phyloP scores from a whole-genome alignment of 2,329 filamentous ascomycete species.

The Tricladium varicosporioides region DNA sequence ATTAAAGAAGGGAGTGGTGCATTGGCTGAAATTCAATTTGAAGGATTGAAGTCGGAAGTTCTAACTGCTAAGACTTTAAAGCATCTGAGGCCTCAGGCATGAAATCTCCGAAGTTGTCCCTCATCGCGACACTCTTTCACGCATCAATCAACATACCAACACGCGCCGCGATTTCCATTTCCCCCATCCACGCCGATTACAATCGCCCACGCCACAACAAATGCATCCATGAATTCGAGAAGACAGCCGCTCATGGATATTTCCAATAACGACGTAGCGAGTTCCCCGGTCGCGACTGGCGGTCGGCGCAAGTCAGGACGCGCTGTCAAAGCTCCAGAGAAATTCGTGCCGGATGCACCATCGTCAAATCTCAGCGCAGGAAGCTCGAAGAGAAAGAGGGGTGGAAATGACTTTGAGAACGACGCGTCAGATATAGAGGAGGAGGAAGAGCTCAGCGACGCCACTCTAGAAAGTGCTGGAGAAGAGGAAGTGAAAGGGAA shows the following conservation, averaged over 20 bases:
- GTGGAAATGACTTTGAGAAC: constrained; percentile 44
- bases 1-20: too few relatives aligned
- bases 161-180: constrained; percentile 17
- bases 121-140: constrained; percentile 13
- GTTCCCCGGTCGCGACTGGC: constrained; percentile 49
- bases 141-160: constrained; percentile 14
- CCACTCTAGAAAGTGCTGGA: constrained; percentile 42
- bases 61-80: not conserved
- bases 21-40: too few relatives aligned
- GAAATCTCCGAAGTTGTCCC: not conserved
- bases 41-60: too few relatives aligned
- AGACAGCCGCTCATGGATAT: constrained; percentile 49
- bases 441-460: constrained; percentile 40
- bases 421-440: constrained; percentile 48
- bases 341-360: constrained; percentile 52
- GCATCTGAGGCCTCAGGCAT: not conserved
- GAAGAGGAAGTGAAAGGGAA: constrained; percentile 44
- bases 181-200: constrained; percentile 1
- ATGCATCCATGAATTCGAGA: constrained; percentile 40
- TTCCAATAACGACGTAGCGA: constrained; percentile 52
- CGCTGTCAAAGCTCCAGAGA: constrained; percentile 59
- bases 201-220: constrained; percentile 13
- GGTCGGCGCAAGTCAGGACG: constrained; percentile 65
- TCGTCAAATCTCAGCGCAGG: constrained; percentile 37
- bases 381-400: constrained; percentile 57